Base-by-base conservation (phyloP, 805 yeast genomes). In the Clavispora santaluciae region DNA sequence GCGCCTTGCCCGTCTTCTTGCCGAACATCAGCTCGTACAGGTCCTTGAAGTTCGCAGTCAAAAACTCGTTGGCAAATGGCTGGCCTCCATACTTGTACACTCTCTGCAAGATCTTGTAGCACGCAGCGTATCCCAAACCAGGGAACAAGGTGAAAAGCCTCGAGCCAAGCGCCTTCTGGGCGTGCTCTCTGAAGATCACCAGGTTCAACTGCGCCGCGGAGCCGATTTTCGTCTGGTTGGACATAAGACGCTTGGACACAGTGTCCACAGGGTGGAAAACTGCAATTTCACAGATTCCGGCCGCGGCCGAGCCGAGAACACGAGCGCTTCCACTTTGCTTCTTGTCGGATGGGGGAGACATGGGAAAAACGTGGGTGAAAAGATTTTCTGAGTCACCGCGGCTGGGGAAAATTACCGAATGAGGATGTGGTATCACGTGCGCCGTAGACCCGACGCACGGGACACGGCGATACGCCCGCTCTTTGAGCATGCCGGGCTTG, bases 181-280 rank as follows among this genome's bases (percentile, higher is more conserved):
- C 95, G 55, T 83, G 80, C 42, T 85, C 85, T 59, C 82, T 80
- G 75, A 93, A 93, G 45, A 93, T 84, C 41, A 93, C 97, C 37
- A 75, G 56, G 74, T 93, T 93, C 53, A 93, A 75, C 63, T 86
- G 86, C 25, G 78, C 45, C 11, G 75, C 56, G 29, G 78, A 72
- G 30, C 84, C 61, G 50, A 91, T 78, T 60, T 70, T 81, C 39
- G 86, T 78, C 51, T 78, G 81, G 68, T 86, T 86, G 25, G 88
- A 79, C 95, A 86, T 86, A 62, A 86, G 76, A 73, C 99, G 84
- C 73, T 93, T 93, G 51, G 99, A 89, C 59, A 89, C 85, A 38
- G 99, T 93, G 69, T 93, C 99, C 26, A 93, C 96, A 16, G 99
- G 99, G 68, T 93, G 99, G 80, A 93, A 93, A 30, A 93, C 95